Evolutionary conservation across 2,329 filamentous ascomycete species (phyloP).

Genomic region (Diaporthe sp.): DNA sequence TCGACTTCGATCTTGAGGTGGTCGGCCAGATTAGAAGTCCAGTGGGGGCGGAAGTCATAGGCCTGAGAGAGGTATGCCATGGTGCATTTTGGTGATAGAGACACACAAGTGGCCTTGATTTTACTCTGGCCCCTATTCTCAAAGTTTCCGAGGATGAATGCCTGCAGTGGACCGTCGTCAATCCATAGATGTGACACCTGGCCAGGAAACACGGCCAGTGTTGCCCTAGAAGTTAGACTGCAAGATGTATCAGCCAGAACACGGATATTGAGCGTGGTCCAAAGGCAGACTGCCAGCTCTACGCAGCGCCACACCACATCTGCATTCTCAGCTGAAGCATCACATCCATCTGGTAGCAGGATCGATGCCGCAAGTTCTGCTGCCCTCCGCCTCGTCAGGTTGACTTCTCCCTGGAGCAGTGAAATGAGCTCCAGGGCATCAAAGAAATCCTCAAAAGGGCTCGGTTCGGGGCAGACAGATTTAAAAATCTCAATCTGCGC

Average conservation of each 20-base stretch:
- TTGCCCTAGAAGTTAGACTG: background rate
- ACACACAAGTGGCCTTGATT: no score
- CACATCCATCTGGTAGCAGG: background rate
- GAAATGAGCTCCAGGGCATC: background rate
- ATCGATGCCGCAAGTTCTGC: background rate
- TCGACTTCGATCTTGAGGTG: constrained; percentile 38
- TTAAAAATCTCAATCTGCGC: background rate
- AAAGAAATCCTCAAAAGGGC: background rate
- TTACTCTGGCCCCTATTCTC: background rate
- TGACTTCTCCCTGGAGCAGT: background rate
- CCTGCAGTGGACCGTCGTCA: background rate
- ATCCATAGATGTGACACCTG: background rate
- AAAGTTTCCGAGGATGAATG: background rate
- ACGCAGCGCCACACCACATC: background rate
- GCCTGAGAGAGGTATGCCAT: constrained; percentile 2
- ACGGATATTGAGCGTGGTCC: background rate
- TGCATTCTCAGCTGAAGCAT: background rate
- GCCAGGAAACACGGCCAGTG: background rate
- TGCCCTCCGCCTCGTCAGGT: background rate
- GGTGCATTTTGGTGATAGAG: background rate
- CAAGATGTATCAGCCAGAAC: background rate
- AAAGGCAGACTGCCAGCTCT: background rate
- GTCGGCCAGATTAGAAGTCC: constrained; percentile 38
- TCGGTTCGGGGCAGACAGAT: background rate
- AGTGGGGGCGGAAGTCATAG: constrained; percentile 35